Evolutionary conservation across 1,284 basidiomycete species (phyloP).

Genomic region (Leccinum solheimii): DNA sequence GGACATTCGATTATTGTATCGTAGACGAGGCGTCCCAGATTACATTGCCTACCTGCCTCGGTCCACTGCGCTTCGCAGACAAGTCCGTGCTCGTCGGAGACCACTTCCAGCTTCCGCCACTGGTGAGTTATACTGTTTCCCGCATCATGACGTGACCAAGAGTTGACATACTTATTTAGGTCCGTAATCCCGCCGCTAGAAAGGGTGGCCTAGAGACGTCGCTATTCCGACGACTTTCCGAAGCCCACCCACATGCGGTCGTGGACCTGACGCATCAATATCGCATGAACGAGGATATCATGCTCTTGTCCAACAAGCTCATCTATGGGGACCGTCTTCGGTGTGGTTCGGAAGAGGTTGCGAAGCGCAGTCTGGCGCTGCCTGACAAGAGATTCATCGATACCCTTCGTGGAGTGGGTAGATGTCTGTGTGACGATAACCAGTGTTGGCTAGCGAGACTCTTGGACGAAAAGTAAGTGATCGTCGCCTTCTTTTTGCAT

Average conservation of each 20-base stretch:
- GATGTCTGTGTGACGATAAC: conserved; percentile 32
- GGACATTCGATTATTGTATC: conserved; percentile 95
- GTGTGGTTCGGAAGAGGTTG: conserved; percentile 77
- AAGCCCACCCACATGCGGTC: conserved; percentile 82
- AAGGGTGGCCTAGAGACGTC: conserved; percentile 87
- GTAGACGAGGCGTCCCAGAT: conserved; percentile 99
- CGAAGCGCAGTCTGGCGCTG: conserved; percentile 58
- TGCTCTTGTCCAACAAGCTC: conserved; percentile 88
- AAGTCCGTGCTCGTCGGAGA: conserved; percentile 96
- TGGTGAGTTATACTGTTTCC: conserved; percentile 51
- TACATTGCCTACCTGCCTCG: conserved; percentile 92
- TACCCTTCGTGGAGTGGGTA: conserved; percentile 38
- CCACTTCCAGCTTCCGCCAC: conserved; percentile 93
- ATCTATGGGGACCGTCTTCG: conserved; percentile 81
- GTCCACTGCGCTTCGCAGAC: conserved; percentile 87
- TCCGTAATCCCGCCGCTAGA: conserved; percentile 78
- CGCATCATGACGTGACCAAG: neutral
- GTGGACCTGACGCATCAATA: conserved; percentile 88
- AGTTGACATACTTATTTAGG: conserved; percentile 45
- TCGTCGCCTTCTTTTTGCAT: neutral
- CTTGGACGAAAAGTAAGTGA: conserved; percentile 60
- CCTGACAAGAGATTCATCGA: conserved; percentile 46
- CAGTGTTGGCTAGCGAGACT: conserved; percentile 75
- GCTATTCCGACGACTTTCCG: conserved; percentile 85
- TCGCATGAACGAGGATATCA: conserved; percentile 97